phyloP scores from a whole-genome alignment of 2,329 filamentous ascomycete genomes.

The Claviceps sp. region DNA sequence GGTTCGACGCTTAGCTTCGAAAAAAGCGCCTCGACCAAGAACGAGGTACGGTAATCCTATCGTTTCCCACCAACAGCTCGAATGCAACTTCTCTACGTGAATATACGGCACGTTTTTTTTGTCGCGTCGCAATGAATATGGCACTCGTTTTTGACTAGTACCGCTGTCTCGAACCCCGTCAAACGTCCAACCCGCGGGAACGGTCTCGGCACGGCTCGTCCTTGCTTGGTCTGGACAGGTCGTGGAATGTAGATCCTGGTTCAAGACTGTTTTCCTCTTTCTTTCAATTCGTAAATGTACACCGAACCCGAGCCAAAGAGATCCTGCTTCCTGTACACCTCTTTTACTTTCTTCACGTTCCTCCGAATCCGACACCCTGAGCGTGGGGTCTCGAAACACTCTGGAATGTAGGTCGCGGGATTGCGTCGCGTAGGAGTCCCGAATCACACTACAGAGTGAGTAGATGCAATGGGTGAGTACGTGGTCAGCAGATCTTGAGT shows the following conservation, averaged over 20 bases:
- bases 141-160: no score
- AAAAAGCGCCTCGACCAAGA: not conserved
- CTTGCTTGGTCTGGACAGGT: not conserved
- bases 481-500: not conserved
- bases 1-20: not conserved
- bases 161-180: not conserved
- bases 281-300: not conserved
- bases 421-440: not conserved
- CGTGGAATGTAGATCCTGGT: slow-evolving; percentile 2
- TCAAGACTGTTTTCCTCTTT: not conserved
- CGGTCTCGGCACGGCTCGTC: slow-evolving; percentile 4
- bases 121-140: not conserved
- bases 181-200: not conserved
- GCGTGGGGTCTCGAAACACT: not conserved
- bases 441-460: slow-evolving; percentile 1
- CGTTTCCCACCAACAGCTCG: no score
- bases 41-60: no score
- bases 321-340: not conserved
- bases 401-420: slow-evolving; percentile 4
- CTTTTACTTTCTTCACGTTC: not conserved
- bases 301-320: not conserved
- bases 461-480: not conserved
- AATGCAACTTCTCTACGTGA: no score
- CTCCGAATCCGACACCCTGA: not conserved
- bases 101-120: not conserved